phyloP scores from a whole-genome alignment of 164 flowering plant species.

The Piper betle region DNA sequence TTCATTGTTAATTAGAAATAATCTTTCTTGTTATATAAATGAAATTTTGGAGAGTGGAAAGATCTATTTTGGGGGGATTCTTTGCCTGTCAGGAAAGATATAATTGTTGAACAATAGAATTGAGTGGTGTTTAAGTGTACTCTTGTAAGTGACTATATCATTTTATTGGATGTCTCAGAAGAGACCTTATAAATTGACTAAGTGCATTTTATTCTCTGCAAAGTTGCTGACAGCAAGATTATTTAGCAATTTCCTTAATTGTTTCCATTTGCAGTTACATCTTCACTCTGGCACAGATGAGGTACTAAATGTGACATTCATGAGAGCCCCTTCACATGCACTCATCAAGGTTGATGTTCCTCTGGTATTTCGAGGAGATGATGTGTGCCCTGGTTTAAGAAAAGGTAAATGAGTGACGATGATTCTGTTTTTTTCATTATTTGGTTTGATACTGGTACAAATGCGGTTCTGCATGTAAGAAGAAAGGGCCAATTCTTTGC shows the following conservation, averaged over 20 bases:
- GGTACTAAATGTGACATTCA: constrained; percentile 40
- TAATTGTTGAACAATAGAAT: too few relatives aligned
- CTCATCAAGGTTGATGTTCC: constrained; percentile 84
- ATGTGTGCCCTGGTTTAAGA: constrained; percentile 79
- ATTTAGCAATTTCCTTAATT: background rate
- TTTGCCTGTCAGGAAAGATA: too few relatives aligned
- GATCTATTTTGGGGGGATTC: too few relatives aligned
- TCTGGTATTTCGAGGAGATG: constrained; percentile 80
- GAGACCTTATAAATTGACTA: background rate
- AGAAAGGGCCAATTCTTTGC: background rate
- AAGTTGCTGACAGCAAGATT: background rate
- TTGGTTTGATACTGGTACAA: background rate
- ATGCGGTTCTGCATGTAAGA: background rate
- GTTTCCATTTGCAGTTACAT: constrained; percentile 42
- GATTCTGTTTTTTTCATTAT: background rate
- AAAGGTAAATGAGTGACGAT: constrained; percentile 42
- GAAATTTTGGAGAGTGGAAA: too few relatives aligned
- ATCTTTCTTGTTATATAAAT: too few relatives aligned
- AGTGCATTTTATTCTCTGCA: background rate
- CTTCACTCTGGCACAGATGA: constrained; percentile 9
- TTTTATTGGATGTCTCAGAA: background rate
- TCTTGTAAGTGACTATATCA: background rate
- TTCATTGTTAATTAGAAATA: too few relatives aligned
- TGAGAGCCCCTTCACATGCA: constrained; percentile 87
- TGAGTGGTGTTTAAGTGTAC: too few relatives aligned